Percentiles rank a stretch among this genome's conserved stretches.
Evolutionary conservation across 352 stramenopile species (phyloP).

Genomic region (Plasmopara muralis): DNA sequence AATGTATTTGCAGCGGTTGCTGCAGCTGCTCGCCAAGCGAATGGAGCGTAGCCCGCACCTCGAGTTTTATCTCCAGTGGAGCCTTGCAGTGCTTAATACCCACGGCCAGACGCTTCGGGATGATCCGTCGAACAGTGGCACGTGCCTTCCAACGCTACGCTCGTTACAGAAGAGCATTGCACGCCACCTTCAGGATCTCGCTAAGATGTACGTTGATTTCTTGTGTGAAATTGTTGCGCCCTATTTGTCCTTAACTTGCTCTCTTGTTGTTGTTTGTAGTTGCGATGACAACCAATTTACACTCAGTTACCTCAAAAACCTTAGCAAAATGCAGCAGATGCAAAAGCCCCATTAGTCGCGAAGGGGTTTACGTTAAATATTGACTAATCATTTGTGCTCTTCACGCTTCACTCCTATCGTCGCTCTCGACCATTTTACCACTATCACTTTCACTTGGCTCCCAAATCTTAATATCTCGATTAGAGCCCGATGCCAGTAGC

Average conservation of each 20-base stretch:
- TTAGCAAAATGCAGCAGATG: slow-evolving; percentile 49
- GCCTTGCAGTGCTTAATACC: slow-evolving; percentile 89
- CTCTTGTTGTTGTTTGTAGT: slow-evolving; percentile 28
- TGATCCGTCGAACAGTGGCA: slow-evolving; percentile 44
- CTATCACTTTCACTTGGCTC: slow-evolving; percentile 13
- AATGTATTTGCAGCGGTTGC: slow-evolving; percentile 88
- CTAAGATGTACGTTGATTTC: slow-evolving; percentile 67
- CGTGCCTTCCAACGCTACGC: slow-evolving; percentile 78
- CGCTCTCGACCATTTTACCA: slow-evolving; percentile 8
- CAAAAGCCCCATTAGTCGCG: slow-evolving; percentile 26
- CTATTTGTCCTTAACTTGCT: slow-evolving; percentile 11
- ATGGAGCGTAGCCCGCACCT: slow-evolving; percentile 92
- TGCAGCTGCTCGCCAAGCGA: slow-evolving; percentile 90
- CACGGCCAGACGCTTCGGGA: slow-evolving; percentile 87
- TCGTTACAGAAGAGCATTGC: slow-evolving; percentile 84
- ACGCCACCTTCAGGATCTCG: slow-evolving; percentile 76
- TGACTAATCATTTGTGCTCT: neutral
- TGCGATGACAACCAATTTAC: slow-evolving; percentile 89
- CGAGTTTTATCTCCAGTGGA: slow-evolving; percentile 97
- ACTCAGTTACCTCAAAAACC: slow-evolving; percentile 75
- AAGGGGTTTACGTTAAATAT: too few relatives aligned
- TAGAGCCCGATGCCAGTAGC: slow-evolving; percentile 73
- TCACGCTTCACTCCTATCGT: neutral
- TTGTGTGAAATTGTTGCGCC: neutral
- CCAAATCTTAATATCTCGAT: slow-evolving; percentile 61